Percentiles rank a stretch among this genome's conserved stretches.
Evolutionary conservation across 768 basidiomycete genomes (phyloP).

Genomic region (Dendrothele bispora): DNA sequence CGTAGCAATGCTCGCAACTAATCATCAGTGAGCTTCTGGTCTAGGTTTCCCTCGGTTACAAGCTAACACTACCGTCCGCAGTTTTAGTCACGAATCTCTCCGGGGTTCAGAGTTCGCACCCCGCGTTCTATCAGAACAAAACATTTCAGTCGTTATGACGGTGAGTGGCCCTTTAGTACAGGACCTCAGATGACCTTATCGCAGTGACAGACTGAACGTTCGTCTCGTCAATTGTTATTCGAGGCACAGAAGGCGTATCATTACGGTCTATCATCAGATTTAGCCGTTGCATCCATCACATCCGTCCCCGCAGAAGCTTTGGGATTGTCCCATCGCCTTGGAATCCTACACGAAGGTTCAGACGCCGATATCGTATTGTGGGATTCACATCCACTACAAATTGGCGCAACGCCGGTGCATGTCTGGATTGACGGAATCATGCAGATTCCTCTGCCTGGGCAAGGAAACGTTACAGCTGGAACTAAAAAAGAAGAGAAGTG

Average conservation of each 20-base stretch:
- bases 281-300: slow-evolving; percentile 67
- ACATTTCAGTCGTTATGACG: slow-evolving; percentile 63
- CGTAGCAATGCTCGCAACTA: slow-evolving; percentile 79
- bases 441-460: slow-evolving; percentile 55
- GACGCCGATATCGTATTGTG: slow-evolving; percentile 73
- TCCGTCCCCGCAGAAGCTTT: slow-evolving; percentile 62
- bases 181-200: not conserved
- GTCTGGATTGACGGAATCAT: slow-evolving; percentile 86
- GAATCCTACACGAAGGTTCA: slow-evolving; percentile 56
- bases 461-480: slow-evolving; percentile 37
- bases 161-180: slow-evolving; percentile 20
- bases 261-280: slow-evolving; percentile 56
- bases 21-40: slow-evolving; percentile 48
- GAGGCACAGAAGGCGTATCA: slow-evolving; percentile 75
- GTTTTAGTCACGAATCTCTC: slow-evolving; percentile 60
- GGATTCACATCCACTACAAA: slow-evolving; percentile 72
- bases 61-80: not conserved
- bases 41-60: not conserved
- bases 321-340: slow-evolving; percentile 78
- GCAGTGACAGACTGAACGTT: slow-evolving; percentile 49
- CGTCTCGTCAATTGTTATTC: slow-evolving; percentile 61
- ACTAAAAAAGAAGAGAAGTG: slow-evolving; percentile 47
- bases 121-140: slow-evolving; percentile 56
- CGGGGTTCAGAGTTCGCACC: slow-evolving; percentile 49
- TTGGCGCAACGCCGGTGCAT: slow-evolving; percentile 73